Evolutionary conservation across 2,329 filamentous ascomycete genomes (phyloP).

Genomic region (Blumeria hordei): DNA sequence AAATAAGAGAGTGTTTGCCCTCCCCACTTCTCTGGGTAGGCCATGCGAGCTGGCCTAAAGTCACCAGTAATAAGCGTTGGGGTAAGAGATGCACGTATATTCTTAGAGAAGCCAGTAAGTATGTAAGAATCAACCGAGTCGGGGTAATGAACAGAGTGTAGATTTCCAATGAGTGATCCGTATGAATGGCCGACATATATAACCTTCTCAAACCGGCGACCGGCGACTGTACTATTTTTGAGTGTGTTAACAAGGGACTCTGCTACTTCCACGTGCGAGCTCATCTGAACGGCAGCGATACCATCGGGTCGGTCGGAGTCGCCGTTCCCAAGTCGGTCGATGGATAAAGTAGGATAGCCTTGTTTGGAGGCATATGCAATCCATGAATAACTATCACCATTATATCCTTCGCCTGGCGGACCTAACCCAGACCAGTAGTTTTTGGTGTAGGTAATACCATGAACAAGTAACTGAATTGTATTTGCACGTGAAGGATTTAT

Average conservation of each 20-base stretch:
- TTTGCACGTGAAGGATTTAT: background rate
- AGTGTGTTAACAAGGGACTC: slow-evolving; percentile 7
- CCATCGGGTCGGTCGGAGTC: slow-evolving; percentile 9
- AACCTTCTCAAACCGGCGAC: slow-evolving; percentile 7
- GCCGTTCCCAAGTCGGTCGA: slow-evolving; percentile 12
- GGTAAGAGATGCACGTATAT: background rate
- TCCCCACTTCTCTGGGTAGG: background rate
- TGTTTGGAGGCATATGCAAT: slow-evolving; percentile 7
- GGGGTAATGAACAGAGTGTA: slow-evolving; percentile 9
- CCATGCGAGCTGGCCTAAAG: background rate
- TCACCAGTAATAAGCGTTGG: background rate
- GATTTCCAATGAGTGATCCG: slow-evolving; percentile 10
- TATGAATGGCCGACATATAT: slow-evolving; percentile 12
- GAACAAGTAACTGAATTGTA: slow-evolving; percentile 9
- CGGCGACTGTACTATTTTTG: background rate
- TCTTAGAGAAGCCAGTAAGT: slow-evolving; percentile 9
- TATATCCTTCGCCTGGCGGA: background rate
- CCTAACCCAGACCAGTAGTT: slow-evolving; percentile 2
- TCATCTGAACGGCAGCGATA: slow-evolving; percentile 7
- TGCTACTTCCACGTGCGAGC: slow-evolving; percentile 9
- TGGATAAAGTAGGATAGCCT: slow-evolving; percentile 12
- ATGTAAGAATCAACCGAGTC: slow-evolving; percentile 10
- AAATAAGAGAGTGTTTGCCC: background rate
- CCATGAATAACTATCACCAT: slow-evolving; percentile 4
- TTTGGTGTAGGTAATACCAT: slow-evolving; percentile 8